Conservation (phyloP, 2,329 filamentous ascomycete genomes). For the Paracoccidioides lutzii region DNA sequence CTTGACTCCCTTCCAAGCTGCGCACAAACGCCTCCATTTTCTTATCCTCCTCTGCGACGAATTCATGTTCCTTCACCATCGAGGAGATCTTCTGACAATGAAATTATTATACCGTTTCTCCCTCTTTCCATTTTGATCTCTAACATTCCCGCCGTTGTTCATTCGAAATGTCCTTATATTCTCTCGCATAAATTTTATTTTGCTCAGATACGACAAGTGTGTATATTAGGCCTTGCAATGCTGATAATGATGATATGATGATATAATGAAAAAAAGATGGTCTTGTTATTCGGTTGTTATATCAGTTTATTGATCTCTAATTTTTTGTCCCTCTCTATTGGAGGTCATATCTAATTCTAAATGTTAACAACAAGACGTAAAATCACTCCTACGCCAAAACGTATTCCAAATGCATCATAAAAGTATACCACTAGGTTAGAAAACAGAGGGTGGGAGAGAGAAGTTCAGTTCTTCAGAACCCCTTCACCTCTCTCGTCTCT, state of each 20-base stretch:
- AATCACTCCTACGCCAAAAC: not conserved
- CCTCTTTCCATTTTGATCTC: not conserved
- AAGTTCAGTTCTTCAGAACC: not conserved
- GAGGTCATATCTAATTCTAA: not conserved
- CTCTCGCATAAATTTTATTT: not conserved
- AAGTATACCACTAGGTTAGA: no score
- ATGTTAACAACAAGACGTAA: not conserved
- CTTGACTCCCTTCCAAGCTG: not conserved
- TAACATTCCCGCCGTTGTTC: not conserved
- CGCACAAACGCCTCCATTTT: not conserved
- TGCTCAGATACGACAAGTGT: not conserved
- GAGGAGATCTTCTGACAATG: not conserved
- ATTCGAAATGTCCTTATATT: not conserved
- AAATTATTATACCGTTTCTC: not conserved
- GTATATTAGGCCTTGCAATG: not conserved
- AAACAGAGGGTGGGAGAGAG: not conserved
- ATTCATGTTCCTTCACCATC: not conserved
- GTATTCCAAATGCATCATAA: not conserved
- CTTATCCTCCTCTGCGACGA: not conserved
- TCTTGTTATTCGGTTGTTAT: not conserved
- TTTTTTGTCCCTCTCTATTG: not conserved
- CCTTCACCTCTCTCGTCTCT: not conserved
- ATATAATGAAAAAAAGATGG: not conserved
- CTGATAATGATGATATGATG: constrained; percentile 2
- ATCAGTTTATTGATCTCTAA: not conserved